Evolutionary conservation across 2,329 filamentous ascomycete species (phyloP), one percentile per base, ranked within the genome.

Genomic region (Exophiala oligosperma): DNA sequence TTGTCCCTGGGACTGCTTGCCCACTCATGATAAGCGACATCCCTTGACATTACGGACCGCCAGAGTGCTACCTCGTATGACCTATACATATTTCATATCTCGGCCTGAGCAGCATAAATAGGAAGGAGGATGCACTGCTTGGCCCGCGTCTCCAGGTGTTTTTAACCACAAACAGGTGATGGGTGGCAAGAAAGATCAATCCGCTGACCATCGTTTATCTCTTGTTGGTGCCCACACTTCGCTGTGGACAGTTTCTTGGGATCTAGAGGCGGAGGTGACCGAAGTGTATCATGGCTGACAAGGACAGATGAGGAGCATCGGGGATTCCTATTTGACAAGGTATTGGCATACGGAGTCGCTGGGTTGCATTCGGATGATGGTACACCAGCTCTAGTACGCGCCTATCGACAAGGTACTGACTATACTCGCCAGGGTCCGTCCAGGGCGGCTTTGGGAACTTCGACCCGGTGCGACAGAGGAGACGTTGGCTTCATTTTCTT

Each of bases 211-310:
- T 57, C 49, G 55, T 57, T 38, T 57, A 53, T 57, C 55, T 49
- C 41, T 53, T 43, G 49, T 57, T 53, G 55, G 49, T 57, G 55
- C 49, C 55, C 55, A 52, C 49, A 49, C 41, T 57, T 17, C n/a
- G 11, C 49, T 43, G 32, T 49, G 32, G 4, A 35, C 32, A 35
- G 26, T 6, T 35, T 35, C 32, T 35, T 35, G 32, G 32, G 32
- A 2, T 38, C 21, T 17, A 47, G 40, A 38, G 26, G 49, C 60
- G 60, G 60, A 63, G 60, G 57, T 48, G 57, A 58, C 60, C 60
- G 60, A 63, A 52, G 60, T 48, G 57, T 55, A 49, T 49, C 40
- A 38, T 24, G 37, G 48, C 48, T 48, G 29, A 51, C 35, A 48
- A 11, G 44, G 37, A 49, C 17, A 38, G 23, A 28, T 17, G 26